Conservation (phyloP, 352 stramenopile genomes). For the Elongisporangium senticosum region DNA sequence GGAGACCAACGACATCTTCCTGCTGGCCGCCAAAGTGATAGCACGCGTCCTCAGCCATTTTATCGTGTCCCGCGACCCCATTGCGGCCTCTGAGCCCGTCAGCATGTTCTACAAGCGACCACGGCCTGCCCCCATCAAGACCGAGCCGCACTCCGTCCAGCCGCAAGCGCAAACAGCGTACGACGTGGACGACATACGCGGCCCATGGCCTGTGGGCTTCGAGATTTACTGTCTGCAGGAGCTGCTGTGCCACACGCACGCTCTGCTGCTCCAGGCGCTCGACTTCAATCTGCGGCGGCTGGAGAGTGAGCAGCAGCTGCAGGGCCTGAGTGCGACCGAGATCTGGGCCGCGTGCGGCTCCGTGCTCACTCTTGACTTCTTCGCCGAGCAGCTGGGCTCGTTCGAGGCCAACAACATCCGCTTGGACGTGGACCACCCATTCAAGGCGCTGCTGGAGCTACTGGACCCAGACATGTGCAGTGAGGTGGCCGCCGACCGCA, state of each 20-base stretch:
- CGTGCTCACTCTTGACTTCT: conserved; percentile 80
- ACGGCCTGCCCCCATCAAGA: conserved; percentile 37
- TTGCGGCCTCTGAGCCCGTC: conserved; percentile 64
- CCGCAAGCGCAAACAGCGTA: not conserved
- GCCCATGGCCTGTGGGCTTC: not conserved
- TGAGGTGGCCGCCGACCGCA: conserved; percentile 20
- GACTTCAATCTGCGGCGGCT: conserved; percentile 66
- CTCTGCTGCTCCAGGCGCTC: conserved; percentile 54
- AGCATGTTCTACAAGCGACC: conserved; percentile 89
- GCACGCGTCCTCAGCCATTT: conserved; percentile 58
- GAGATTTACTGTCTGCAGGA: conserved; percentile 49
- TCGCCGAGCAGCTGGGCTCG: conserved; percentile 89
- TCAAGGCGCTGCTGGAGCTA: conserved; percentile 62
- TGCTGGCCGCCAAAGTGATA: conserved; percentile 85
- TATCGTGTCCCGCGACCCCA: conserved; percentile 43
- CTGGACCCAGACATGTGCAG: conserved; percentile 45
- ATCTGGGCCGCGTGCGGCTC: conserved; percentile 57
- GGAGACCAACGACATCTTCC: conserved; percentile 91
- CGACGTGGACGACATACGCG: conserved; percentile 15
- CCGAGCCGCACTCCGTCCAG: not conserved
- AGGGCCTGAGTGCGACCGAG: conserved; percentile 44
- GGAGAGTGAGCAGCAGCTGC: conserved; percentile 55
- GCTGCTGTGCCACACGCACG: conserved; percentile 54
- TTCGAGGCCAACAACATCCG: conserved; percentile 97
- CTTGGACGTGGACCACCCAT: conserved; percentile 86